These are phyloP conservation scores for Epichloe amarillans DNA, from an alignment of 2,329 filamentous ascomycete genomes.

Conservation along the genomic window DNA sequence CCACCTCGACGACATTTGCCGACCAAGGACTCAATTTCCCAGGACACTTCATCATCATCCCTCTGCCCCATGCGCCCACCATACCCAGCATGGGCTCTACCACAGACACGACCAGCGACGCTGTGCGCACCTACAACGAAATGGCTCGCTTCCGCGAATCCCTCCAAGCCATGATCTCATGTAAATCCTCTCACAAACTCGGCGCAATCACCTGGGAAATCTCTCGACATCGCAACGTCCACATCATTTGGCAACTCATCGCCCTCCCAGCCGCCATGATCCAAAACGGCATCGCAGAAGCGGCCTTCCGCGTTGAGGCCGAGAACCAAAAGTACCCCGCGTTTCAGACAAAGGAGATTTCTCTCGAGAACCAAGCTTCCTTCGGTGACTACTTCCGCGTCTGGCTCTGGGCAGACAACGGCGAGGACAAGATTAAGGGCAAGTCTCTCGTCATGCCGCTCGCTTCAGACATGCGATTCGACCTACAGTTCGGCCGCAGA, in stretches of 20 bases:
- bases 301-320: slow-evolving; percentile 77
- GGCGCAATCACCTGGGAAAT: slow-evolving; percentile 91
- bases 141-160: slow-evolving; percentile 71
- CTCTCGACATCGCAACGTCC: slow-evolving; percentile 65
- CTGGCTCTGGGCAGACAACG: slow-evolving; percentile 59
- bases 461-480: slow-evolving; percentile 60
- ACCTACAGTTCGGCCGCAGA: slow-evolving; percentile 77
- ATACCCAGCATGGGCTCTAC: slow-evolving; percentile 51
- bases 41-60: slow-evolving; percentile 82
- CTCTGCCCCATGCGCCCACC: slow-evolving; percentile 68
- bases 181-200: slow-evolving; percentile 41
- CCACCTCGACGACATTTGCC: slow-evolving; percentile 53
- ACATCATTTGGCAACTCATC: slow-evolving; percentile 88
- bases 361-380: slow-evolving; percentile 34
- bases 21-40: slow-evolving; percentile 58
- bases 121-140: slow-evolving; percentile 54
- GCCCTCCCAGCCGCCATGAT: slow-evolving; percentile 60
- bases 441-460: slow-evolving; percentile 60
- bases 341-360: slow-evolving; percentile 35
- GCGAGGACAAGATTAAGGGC: slow-evolving; percentile 42
- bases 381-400: slow-evolving; percentile 63
- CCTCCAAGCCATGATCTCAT: slow-evolving; percentile 67
- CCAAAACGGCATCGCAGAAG: slow-evolving; percentile 63
- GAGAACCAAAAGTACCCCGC: slow-evolving; percentile 53
- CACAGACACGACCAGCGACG: slow-evolving; percentile 35